phyloP scores from a whole-genome alignment of 2,329 filamentous ascomycete species.

The Rutstroemia sydowiana region DNA sequence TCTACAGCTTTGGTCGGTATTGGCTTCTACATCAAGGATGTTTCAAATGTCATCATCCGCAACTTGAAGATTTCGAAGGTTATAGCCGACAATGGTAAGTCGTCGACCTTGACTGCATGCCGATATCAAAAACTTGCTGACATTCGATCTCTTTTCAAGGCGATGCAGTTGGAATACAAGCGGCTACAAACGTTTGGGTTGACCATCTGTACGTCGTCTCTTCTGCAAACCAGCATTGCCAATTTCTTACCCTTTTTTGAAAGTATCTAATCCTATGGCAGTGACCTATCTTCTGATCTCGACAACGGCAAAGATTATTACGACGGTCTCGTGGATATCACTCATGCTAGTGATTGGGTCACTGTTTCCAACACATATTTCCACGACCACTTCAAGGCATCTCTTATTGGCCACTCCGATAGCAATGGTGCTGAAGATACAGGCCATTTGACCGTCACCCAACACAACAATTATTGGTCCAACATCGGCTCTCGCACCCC shows the following conservation, averaged over 20 bases:
- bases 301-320: slow-evolving; percentile 35
- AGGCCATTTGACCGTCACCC: slow-evolving; percentile 24
- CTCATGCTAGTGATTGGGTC: slow-evolving; percentile 37
- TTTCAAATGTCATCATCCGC: slow-evolving; percentile 48
- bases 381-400: slow-evolving; percentile 34
- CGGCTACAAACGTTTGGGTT: slow-evolving; percentile 38
- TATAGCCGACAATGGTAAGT: slow-evolving; percentile 30
- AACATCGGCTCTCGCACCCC: slow-evolving; percentile 35
- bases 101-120: no score
- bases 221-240: not conserved
- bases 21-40: slow-evolving; percentile 40
- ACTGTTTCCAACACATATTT: slow-evolving; percentile 38
- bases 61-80: slow-evolving; percentile 48
- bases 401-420: slow-evolving; percentile 27
- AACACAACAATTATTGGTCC: slow-evolving; percentile 23
- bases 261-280: not conserved
- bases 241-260: not conserved
- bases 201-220: slow-evolving; percentile 3
- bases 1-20: slow-evolving; percentile 35
- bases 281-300: slow-evolving; percentile 30
- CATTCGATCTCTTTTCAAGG: slow-evolving; percentile 17
- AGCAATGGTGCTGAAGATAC: slow-evolving; percentile 23
- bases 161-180: slow-evolving; percentile 44
- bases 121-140: no score
- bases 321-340: slow-evolving; percentile 39